Base-by-base conservation (phyloP, 345 rosid genomes). In the Dipteronia dyeriana region DNA sequence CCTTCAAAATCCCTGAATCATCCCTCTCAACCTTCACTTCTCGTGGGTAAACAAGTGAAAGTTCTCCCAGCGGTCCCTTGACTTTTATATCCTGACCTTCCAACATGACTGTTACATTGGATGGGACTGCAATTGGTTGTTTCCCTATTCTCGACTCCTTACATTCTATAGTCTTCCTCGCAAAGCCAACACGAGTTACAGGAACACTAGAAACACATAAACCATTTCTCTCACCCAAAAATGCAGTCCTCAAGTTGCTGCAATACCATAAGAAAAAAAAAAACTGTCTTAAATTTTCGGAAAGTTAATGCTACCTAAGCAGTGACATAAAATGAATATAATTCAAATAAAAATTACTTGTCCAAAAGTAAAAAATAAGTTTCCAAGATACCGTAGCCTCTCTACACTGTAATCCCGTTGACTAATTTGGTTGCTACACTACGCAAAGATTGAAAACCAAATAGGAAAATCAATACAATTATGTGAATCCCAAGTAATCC, bases 131-230 rank as follows among this genome's bases (percentile, higher is more conserved):
- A 47, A 94, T 87, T 0, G 95, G 97, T 76, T 88, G 95, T 91
- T 96, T 96, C 60, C 98, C 97, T 26, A 96, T 94, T 73, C 98
- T 87, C 29, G 98, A 96, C 84, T 96, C 99, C 82, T 93, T 96
- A 78, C 97, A 94, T 81, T 86, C 86, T n/a, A 94, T 82, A 16
- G 83, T 75, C 84, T 84, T 92, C 73, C 88, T 88, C 5, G 43
- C 73, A 75, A 87, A 87, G 63, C 82, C 78, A 65, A 89, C 71
- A 20, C 79, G 86, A 73, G 76, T 79, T 62, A 74, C 78, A 4
- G 89, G 85, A 53, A 81, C 73, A n/a, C 63, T 78, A 49, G 89
- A 85, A 47, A 86, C 51, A 68, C 78, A 76, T 41, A 85, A 73
- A 64, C 87, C 84, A 59, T 79, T 88, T 68, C 85, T 86, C 75